These are phyloP conservation scores for Phytophthora meadii DNA, from an alignment of 352 stramenopile species.

Conservation along the genomic window DNA sequence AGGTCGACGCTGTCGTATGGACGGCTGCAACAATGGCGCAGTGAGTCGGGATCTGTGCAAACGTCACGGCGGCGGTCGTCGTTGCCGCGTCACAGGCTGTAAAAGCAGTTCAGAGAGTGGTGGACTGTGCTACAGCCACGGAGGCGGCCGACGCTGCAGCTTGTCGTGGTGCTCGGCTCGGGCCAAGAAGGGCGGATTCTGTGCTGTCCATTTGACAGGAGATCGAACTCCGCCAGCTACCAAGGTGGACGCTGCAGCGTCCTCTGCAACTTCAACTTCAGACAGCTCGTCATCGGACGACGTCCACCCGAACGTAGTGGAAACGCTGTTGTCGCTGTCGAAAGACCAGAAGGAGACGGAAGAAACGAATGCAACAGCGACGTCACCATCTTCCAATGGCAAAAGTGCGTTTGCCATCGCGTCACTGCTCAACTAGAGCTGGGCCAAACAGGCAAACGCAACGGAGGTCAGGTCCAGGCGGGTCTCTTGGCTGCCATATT, in stretches of 20 bases:
- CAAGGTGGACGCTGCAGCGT: background rate
- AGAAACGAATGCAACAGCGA: background rate
- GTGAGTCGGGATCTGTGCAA: conserved; percentile 87
- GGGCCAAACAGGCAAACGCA: background rate
- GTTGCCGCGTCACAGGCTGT: conserved; percentile 69
- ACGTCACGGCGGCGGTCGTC: conserved; percentile 74
- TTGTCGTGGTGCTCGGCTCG: conserved; percentile 74
- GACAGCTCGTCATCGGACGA: conserved; percentile 11
- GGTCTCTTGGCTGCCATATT: conserved; percentile 31
- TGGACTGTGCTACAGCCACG: conserved; percentile 80
- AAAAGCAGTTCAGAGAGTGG: conserved; percentile 81
- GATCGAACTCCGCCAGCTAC: conserved; percentile 33
- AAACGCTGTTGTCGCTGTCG: conserved; percentile 73
- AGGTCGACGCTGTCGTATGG: conserved; percentile 65
- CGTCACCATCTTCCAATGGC: conserved; percentile 5
- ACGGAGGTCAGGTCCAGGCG: conserved; percentile 9
- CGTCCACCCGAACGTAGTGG: conserved; percentile 57
- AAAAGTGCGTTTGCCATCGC: conserved; percentile 55
- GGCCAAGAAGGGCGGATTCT: conserved; percentile 81
- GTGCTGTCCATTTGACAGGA: conserved; percentile 58
- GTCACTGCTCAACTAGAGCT: conserved; percentile 57
- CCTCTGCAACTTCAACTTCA: conserved; percentile 11
- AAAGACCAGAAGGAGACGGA: conserved; percentile 38
- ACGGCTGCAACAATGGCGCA: conserved; percentile 73
- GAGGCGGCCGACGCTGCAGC: conserved; percentile 69